Evolutionary conservation across 2,329 filamentous ascomycete genomes (phyloP), one percentile per base, ranked within the genome.

Genomic region (Stachybotrys chlorohalonatus): DNA sequence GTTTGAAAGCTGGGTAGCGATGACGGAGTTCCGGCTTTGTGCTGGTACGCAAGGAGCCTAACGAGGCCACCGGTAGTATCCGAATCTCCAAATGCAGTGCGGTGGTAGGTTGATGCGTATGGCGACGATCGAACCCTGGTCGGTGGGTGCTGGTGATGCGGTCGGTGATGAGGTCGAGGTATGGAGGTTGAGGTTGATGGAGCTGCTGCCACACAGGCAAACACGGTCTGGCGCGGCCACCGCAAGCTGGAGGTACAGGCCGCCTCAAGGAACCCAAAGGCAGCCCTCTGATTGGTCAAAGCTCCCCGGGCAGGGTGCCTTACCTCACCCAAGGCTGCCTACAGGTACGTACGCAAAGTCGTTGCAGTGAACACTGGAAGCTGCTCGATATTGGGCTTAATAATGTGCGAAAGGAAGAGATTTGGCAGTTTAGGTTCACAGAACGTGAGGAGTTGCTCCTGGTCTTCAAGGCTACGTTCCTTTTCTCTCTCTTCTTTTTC

Each of bases 161-260:
- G 36, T 42, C 13, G 36, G 36, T 9, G 36, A 9, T 42, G 36
- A 42, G 13, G 36, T 42, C 36, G 36, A 42, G 8, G 36, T 9
- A 42, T 42, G 36, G 36, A 42, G 36, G 24, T 24, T 24, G 24
- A 24, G 24, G 24, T 24, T 24, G 24, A 24, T 4, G 24, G 24
- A 24, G 24, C 24, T 24, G 24, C 36, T 42, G 36, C 36, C 2
- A 42, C 36, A 42, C 36, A 73, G 71, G 71, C 71, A 73, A 73
- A 73, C 71, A 72, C 64, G 63, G 62, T 69, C 69, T 73, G 70
- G 70, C 70, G 70, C 64, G 68, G 67, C 67, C 66, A n/a, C 30
- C 24, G 9, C 13, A 50, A 15, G 17, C 31, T 50, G 48, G 17
- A 51, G 31, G 30, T 13, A 45, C 50, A 6, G 24, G 24, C n/a